Conservation (phyloP, 345 rosid species). For the Turnera subulata region DNA sequence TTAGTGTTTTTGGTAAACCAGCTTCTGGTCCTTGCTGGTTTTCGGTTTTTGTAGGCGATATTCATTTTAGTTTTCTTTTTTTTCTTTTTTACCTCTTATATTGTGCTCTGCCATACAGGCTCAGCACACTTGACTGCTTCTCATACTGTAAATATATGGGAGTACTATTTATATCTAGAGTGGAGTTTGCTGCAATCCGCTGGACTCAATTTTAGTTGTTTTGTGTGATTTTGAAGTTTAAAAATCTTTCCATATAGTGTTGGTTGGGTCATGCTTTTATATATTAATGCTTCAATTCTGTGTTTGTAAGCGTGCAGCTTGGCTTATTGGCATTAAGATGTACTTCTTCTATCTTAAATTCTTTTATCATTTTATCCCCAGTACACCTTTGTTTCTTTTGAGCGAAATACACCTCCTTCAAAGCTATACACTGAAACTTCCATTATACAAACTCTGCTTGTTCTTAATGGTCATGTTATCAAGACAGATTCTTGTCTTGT, state of each 20-base stretch:
- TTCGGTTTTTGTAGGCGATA: conserved; percentile 30
- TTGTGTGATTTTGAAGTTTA: conserved; percentile 21
- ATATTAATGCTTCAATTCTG: not conserved
- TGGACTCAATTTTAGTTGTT: conserved; percentile 23
- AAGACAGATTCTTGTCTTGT: no score
- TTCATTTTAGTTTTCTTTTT: conserved; percentile 20
- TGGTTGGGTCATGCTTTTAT: conserved; percentile 4
- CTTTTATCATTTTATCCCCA: not conserved
- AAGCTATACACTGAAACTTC: no score
- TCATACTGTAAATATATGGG: conserved; percentile 66
- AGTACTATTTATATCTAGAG: conserved; percentile 33
- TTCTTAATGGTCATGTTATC: no score
- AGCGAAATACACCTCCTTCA: no score
- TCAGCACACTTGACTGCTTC: conserved; percentile 38
- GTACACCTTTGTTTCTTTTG: no score
- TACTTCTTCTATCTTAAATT: not conserved
- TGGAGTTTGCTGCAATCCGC: conserved; percentile 41
- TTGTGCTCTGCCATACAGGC: conserved; percentile 26
- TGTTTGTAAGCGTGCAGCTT: conserved; percentile 11
- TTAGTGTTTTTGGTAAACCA: conserved; percentile 16
- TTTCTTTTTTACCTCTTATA: conserved; percentile 7
- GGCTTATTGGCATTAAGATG: not conserved
- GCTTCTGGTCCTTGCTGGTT: conserved; percentile 19
- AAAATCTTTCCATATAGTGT: conserved; percentile 3
- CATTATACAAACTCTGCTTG: no score